Evolutionary conservation across 345 rosid genomes (phyloP).

Genomic region (Camelina neglecta): DNA sequence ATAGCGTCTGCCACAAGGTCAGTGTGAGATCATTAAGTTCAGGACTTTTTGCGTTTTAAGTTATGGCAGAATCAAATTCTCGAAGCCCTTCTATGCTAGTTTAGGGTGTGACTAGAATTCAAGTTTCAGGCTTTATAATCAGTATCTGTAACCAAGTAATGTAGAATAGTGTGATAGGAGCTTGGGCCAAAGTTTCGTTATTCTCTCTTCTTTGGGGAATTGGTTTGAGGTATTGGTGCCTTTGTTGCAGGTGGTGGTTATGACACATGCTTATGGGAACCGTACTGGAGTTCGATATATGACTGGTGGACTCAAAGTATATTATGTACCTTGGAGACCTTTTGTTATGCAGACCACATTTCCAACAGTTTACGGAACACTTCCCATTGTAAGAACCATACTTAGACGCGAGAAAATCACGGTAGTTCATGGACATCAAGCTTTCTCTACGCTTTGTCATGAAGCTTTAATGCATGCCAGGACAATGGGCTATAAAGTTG

Average conservation of each 20-base stretch:
- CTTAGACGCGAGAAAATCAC: conserved; percentile 82
- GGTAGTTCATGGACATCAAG: conserved; percentile 94
- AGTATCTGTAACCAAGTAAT: neutral
- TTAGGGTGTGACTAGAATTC: neutral
- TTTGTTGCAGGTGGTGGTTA: conserved; percentile 75
- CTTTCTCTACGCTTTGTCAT: conserved; percentile 97
- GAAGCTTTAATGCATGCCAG: conserved; percentile 96
- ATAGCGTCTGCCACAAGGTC: neutral
- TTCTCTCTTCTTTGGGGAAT: neutral
- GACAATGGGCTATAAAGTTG: conserved; percentile 88
- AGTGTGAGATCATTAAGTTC: neutral
- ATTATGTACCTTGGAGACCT: conserved; percentile 89
- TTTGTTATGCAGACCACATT: conserved; percentile 85
- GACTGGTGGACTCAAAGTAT: conserved; percentile 92
- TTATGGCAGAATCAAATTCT: neutral
- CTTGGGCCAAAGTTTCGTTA: neutral
- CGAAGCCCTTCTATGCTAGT: neutral
- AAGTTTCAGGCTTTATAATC: neutral
- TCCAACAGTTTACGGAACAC: conserved; percentile 79
- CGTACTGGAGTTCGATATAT: conserved; percentile 87
- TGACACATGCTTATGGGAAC: conserved; percentile 96
- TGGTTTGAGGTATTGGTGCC: conserved; percentile 1
- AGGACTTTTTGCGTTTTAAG: neutral
- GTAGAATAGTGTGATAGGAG: neutral
- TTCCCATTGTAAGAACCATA: conserved; percentile 80